Base-by-base conservation (phyloP, 129 eudicot species). In the Centrapalus pauciflorus region DNA sequence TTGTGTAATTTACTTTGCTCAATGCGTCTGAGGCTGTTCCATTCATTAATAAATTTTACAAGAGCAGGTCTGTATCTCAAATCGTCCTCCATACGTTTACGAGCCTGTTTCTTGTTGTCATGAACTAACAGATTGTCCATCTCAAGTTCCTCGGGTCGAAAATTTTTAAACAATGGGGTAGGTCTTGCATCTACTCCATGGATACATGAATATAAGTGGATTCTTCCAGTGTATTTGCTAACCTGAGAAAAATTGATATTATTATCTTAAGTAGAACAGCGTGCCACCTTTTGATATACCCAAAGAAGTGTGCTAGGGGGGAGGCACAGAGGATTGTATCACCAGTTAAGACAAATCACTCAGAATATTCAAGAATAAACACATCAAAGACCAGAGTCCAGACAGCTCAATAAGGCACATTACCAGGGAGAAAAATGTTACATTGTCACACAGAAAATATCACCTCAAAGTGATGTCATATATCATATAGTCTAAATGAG, bases 181-280 rank as follows among this genome's bases (percentile, higher is more conserved):
- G 91, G 95, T 72, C 95, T 80, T 75, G 85, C 69, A 66, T 89
- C 92, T 61, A 75, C 57, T 63, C 88, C 97, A 32, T 77, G 78
- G 55, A 52, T 77, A 71, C 95, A 94, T 55, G 87, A 61, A 80
- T 90, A 89, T 75, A 94, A 72, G 85, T 94, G 99, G 62, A 94
- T 78, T 78, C 99, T 84, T 80, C 97, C 96, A 3, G 95, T 94
- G 66, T 94, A 81, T 64, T 84, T 87, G 74, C 99, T 94, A 68
- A 94, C 92, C 99, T 94, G 81, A 27, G 79, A 61, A 74, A 23
- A 26, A 30, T 7, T 3, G n/a, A n/a, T n/a, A n/a, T n/a, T n/a
- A n/a, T n/a, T n/a, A n/a, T n/a, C n/a, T n/a, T n/a, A n/a, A n/a
- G n/a, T n/a, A n/a, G n/a, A n/a, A n/a, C n/a, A n/a, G n/a, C n/a